Evolutionary conservation across 2,329 filamentous ascomycete species (phyloP).

Genomic region (Macrophomina pseudophaseolina): DNA sequence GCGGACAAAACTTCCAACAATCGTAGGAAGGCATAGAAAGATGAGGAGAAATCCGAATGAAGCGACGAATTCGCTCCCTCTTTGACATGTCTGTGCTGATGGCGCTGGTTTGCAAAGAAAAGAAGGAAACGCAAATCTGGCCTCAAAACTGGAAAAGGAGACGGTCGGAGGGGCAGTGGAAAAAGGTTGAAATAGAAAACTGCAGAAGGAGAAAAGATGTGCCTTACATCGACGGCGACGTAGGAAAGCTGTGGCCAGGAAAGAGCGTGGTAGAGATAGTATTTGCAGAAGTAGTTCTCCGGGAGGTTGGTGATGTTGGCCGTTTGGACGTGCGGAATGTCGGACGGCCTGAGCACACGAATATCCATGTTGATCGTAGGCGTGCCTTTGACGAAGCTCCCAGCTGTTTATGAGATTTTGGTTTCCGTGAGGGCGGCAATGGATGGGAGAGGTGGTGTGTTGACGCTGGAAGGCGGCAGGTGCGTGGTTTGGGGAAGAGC

Average conservation of each 20-base stretch:
- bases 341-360: constrained; percentile 78
- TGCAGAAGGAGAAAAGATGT: background rate
- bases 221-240: constrained; percentile 80
- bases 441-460: constrained; percentile 1
- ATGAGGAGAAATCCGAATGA: background rate
- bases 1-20: background rate
- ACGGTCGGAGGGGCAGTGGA: background rate
- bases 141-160: constrained; percentile 13
- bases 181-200: background rate
- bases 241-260: constrained; percentile 98
- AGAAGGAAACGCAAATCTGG: constrained; percentile 1
- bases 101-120: background rate
- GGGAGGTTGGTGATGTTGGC: constrained; percentile 99
- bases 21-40: background rate
- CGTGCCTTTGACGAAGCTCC: background rate
- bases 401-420: background rate
- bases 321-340: constrained; percentile 92
- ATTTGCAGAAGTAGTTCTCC: constrained; percentile 99
- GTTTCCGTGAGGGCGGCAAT: background rate
- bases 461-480: background rate
- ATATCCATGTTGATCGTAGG: constrained; percentile 73
- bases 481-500: constrained; percentile 3
- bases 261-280: constrained; percentile 98
- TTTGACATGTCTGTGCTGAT: too few relatives aligned
- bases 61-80: too few relatives aligned